Evolutionary conservation across 106 monocot genomes (phyloP).

Genomic region (Dendrobium officinale): DNA sequence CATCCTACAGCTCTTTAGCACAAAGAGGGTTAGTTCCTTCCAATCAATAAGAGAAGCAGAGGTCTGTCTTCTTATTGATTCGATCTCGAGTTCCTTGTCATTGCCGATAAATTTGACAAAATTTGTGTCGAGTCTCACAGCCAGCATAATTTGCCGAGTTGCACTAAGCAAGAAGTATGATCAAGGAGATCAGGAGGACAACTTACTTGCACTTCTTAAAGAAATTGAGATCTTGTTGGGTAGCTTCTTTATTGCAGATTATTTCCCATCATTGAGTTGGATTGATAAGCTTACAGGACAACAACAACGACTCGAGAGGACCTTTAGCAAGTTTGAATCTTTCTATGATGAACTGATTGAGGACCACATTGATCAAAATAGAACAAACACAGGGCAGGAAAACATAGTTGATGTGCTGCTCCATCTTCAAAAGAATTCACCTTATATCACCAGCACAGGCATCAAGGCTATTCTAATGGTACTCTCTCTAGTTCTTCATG

Average conservation of each 20-base stretch:
- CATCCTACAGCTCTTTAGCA: no score
- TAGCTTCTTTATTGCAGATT: background rate
- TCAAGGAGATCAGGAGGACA: background rate
- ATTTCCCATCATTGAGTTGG: background rate
- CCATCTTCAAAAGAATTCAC: no score
- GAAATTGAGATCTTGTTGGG: background rate
- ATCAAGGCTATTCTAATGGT: no score
- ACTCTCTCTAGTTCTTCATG: no score
- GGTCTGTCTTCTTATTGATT: background rate
- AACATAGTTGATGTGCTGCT: no score
- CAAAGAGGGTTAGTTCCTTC: no score
- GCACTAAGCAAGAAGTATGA: background rate
- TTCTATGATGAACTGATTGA: background rate
- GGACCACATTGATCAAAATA: background rate
- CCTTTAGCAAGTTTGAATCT: background rate
- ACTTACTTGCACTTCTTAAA: background rate
- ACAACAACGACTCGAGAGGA: background rate
- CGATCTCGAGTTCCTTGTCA: background rate
- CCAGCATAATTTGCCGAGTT: background rate
- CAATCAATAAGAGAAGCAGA: no score
- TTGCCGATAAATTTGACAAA: no score
- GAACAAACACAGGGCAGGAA: background rate
- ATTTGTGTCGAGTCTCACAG: no score
- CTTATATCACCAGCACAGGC: no score
- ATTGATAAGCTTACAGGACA: background rate